Evolutionary conservation across 1,139 yeast genomes (phyloP), one percentile per base, ranked within the genome.

Genomic region (Geotrichum cucujoidarum): DNA sequence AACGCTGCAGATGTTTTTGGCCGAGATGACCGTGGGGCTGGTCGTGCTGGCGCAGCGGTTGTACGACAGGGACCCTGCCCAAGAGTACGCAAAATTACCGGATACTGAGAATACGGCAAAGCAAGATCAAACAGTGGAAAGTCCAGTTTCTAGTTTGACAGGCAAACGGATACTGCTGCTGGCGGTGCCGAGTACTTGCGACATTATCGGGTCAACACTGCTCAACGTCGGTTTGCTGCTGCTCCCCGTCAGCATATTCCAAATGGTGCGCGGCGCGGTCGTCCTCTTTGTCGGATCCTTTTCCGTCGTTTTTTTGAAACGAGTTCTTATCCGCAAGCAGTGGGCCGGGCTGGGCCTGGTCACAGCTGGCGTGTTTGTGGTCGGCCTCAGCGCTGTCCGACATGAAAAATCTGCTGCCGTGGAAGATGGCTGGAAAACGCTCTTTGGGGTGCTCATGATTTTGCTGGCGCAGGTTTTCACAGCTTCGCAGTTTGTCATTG

Each of bases 231-330:
- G 94, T 0, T 71, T 86, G 54, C 64, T 84, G 14, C 79, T 80
- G 61, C 80, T 81, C 1, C 94, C 95, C 0, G 95, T 85, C n/a
- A 82, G 90, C 1, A 75, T 85, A 40, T 86, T 83, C 64, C 95
- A 86, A 63, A 86, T 86, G 95, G 80, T 84, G 13, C 72, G 95
- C 55, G 95, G 95, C 3, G 77, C 90, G 0, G 70, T 85, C 43
- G 88, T 85, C 38, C 68, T 86, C 39, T 84, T 83, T 68, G 95
- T 85, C 29, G 95, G 90, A 1, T 64, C 81, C 17, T 74, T 84
- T 59, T 81, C 89, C 16, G 82, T 83, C 17, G 33, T 81, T 0
- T 83, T 83, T 58, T 73, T 86, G 56, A 72, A 76, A 48, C 73
- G 78, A 45, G 68, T 63, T 21, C 78, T 85, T 45, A 69, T 80